Evolutionary conservation across 495 filamentous ascomycete species (phyloP), one percentile per base, ranked within the genome.

Genomic region (Hyaloscypha variabilis): DNA sequence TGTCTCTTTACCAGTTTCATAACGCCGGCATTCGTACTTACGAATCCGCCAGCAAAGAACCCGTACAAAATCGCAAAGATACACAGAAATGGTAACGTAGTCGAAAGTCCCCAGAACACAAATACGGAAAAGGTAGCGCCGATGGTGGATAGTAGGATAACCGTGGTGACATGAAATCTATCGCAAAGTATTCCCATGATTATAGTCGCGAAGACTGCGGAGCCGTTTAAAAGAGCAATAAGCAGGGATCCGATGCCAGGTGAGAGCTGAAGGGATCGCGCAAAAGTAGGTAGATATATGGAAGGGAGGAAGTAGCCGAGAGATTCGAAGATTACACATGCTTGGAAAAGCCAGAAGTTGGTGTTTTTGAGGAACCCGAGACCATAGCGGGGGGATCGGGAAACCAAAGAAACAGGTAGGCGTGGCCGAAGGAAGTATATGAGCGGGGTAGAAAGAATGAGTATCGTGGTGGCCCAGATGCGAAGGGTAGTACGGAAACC

Each of bases 31-130:
- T 87, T 91, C 3, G 85, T 87, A 0, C 79, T 79, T 1, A 81
- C 83, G 63, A 84, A 89, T 0, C 85, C 83, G 34, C 89, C 88
- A 0, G 87, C 88, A 67, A 90, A 91, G 62, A 91, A 78, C 2
- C 90, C 90, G 73, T 90, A 92, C 2, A 85, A 73, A 8, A 92
- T 68, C 23, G 83, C 85, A 68, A 92, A 93, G 26, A 87, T 53
- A 46, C 82, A 85, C 19, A 93, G 78, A 49, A 86, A 74, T 0
- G 82, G 77, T 49, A 90, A 68, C 0, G 78, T 81, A 0, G 72
- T 74, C 0, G 86, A 76, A 26, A 91, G 68, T 0, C 89, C 90
- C 90, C 90, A 92, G 46, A 91, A 76, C 8, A 92, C 64, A 59
- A 92, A 84, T 0, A 90, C 83, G 0, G 86, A 82, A 13, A 86